These are phyloP conservation scores for Poterioochromonas sp. DNA, from an alignment of 352 stramenopile species.

Conservation along the genomic window DNA sequence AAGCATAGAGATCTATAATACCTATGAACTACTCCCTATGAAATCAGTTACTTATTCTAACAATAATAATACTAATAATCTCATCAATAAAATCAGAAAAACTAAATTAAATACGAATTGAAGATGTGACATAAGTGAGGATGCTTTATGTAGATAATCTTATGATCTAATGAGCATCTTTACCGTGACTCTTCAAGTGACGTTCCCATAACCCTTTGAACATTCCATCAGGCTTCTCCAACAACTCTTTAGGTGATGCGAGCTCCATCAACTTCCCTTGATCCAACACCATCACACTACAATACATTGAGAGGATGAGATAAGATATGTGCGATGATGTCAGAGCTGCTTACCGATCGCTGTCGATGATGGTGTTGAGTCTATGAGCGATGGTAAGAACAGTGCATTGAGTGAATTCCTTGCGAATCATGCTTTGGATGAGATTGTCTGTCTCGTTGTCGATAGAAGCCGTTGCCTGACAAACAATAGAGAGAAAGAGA, in stretches of 20 bases:
- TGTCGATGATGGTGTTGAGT: conserved; percentile 93
- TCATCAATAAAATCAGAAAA: too few species aligned
- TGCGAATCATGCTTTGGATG: conserved; percentile 64
- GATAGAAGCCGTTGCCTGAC: conserved; percentile 81
- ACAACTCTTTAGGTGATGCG: conserved; percentile 61
- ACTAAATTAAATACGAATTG: too few species aligned
- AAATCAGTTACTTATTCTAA: too few species aligned
- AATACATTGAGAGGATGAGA: neutral
- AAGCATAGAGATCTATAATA: too few species aligned
- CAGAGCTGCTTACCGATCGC: conserved; percentile 52
- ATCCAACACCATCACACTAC: conserved; percentile 85
- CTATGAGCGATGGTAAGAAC: conserved; percentile 91
- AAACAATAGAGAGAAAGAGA: too few species aligned
- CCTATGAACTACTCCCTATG: too few species aligned
- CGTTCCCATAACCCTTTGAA: neutral
- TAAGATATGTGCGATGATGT: neutral
- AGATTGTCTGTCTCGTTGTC: conserved; percentile 69
- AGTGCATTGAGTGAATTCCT: conserved; percentile 74
- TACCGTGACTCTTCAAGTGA: neutral
- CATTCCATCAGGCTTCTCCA: neutral
- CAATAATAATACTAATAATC: too few species aligned
- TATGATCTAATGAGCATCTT: too few species aligned
- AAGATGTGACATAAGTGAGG: too few species aligned
- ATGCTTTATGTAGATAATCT: too few species aligned
- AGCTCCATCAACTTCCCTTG: conserved; percentile 76